Base-by-base conservation (phyloP, 306 rosid genomes). In the Rosa chinensis region DNA sequence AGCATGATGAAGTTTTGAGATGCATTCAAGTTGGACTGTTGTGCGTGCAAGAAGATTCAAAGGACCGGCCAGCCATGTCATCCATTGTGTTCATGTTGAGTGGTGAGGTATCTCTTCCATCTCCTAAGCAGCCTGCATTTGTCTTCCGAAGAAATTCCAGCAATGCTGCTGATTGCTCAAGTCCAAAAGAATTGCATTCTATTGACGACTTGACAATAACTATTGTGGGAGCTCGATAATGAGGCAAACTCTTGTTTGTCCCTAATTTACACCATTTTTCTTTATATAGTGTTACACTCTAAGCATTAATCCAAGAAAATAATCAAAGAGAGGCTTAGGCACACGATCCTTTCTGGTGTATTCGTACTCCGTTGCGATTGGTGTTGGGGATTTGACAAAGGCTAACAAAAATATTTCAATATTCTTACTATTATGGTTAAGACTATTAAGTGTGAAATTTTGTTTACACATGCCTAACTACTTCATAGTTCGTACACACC, bases 21-120 rank as follows among this genome's bases (percentile, higher is more conserved):
- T 92, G 96, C 87, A 66, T 90, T 21, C 96, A 90, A 55, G 86
- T 89, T 59, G 93, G 91, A n/a, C 88, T 92, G 28, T 76, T 90
- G 40, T 90, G 97, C 32, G 88, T 89, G 7, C 91, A 89, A 72
- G 96, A 90, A 42, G 61, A 85, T 66, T 82, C 88, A 8, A 61
- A 5, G 11, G 92, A 92, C 9, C 82, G 92, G 10, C 96, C 94
- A 6, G 84, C 87, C 62, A 92, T 90, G 96, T 78, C 90, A 25
- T 35, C 75, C 1, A 85, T 90, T 44, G 84, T 90, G 45, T 86
- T 86, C 50, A 89, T 92, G 96, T 67, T 92, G 83, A 81, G 80
- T 0, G 88, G 66, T 13, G 74, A 73, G 66, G 64, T 62, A 32
- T 53, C 48, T 61, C 72, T 61, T 32, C 77, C 77, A 58, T 59